Evolutionary conservation across 2,329 filamentous ascomycete genomes (phyloP).

Genomic region (Trichophyton benhamiae): DNA sequence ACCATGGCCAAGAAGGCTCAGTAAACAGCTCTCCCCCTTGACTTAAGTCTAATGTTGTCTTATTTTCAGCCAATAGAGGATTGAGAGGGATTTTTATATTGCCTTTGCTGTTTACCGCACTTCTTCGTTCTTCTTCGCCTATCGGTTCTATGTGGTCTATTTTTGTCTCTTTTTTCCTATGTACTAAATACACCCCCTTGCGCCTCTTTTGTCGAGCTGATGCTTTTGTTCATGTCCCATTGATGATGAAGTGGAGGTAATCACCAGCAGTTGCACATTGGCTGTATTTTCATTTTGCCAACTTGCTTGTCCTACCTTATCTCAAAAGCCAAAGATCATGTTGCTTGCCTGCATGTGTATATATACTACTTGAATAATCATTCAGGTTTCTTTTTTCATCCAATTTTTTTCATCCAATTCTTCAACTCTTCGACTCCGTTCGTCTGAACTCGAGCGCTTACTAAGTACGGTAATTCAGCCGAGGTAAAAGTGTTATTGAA

Average conservation of each 20-base stretch:
- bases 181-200: neutral
- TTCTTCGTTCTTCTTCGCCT: neutral
- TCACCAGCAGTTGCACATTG: neutral
- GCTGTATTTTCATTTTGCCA: neutral
- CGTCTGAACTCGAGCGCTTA: neutral
- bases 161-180: neutral
- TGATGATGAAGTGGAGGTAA: neutral
- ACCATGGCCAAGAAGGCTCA: conserved; percentile 72
- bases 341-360: neutral
- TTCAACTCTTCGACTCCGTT: neutral
- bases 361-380: neutral
- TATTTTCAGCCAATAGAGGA: neutral
- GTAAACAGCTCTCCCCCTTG: conserved; percentile 1
- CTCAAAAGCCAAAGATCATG: conserved; percentile 1
- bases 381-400: neutral
- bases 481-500: neutral
- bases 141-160: neutral
- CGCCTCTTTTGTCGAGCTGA: neutral
- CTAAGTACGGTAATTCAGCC: neutral
- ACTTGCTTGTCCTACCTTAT: neutral
- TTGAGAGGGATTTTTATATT: neutral
- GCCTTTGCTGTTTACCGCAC: neutral
- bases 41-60: neutral
- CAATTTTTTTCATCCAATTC: neutral
- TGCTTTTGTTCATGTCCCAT: neutral